These are phyloP conservation scores for Coccomyxa sp. DNA, from an alignment of 139 green algal genomes.

Conservation along the genomic window DNA sequence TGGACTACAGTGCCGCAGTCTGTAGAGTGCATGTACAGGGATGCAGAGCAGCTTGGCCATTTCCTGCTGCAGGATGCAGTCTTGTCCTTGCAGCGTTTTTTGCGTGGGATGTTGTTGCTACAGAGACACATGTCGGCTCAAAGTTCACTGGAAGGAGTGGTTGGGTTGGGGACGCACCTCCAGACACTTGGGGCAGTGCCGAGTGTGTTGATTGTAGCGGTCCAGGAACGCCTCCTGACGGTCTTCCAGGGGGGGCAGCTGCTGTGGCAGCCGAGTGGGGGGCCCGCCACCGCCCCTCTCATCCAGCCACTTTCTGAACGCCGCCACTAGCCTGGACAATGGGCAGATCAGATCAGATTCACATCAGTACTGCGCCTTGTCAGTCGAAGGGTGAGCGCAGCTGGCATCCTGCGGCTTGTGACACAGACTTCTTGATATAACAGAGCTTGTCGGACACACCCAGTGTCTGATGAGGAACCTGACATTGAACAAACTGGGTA, in stretches of 20 bases:
- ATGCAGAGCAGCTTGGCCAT: not conserved
- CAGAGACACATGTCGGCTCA: too few species aligned
- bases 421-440: too few species aligned
- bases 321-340: constrained; percentile 2
- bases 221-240: constrained; percentile 13
- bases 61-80: not conserved
- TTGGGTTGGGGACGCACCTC: not conserved
- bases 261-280: not conserved
- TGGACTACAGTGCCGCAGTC: not conserved
- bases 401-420: too few species aligned
- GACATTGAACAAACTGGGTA: too few species aligned
- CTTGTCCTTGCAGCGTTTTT: not conserved
- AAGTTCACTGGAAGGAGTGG: not conserved
- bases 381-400: too few species aligned
- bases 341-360: not conserved
- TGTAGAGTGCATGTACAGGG: not conserved
- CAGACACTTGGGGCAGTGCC: constrained; percentile 16
- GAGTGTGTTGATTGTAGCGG: constrained; percentile 23
- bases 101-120: not conserved
- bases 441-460: too few species aligned
- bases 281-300: not conserved
- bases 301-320: constrained; percentile 11
- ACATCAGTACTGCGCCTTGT: too few species aligned
- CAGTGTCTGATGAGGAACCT: too few species aligned
- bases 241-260: not conserved